Base-by-base conservation (phyloP, 2,329 filamentous ascomycete genomes). In the Diaporthe vexans region DNA sequence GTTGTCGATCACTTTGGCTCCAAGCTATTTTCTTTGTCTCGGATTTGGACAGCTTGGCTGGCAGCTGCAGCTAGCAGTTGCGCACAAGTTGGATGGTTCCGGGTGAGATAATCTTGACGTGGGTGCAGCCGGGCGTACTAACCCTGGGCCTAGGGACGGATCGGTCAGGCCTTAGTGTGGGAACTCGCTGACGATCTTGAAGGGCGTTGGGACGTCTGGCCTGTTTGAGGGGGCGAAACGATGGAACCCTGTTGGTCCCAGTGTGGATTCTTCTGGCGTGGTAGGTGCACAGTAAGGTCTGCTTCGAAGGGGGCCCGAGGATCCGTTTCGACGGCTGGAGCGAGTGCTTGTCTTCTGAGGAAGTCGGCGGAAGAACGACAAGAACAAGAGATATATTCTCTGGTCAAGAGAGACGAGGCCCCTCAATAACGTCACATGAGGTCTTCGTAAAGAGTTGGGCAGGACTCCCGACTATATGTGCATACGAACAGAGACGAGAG, bases 101-200 rank as follows among this genome's bases (percentile, higher is more conserved):
- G 48, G 46, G 48, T 68, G 63, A 68, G 63, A 68, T 68, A 68
- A 68, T 68, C n/a, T 54, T 68, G 63, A 68, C 63, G 63, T 40
- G 46, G 33, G 33, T 43, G 40, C 46, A 67, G 29, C 63, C 17
- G 15, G 43, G 63, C 46, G 29, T 13, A 10, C 48, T 68, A 68
- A 33, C 63, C 54, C 29, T 2, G 24, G 33, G 48, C 33, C 63
- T 68, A 67, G 21, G 46, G 43, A 48, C 46, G 63, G 46, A 13
- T 52, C 63, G 63, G 61, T 51, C 26, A 67, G 26, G 61, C 33
- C 26, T 67, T 67, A 52, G 63, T 52, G 63, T 37, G 63, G 63
- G 15, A 37, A 67, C n/a, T 9, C 40, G 19, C 46, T 26, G 48
- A 21, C 33, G 48, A 68, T 68, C 63, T 29, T 29, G 4, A n/a